Percentiles rank a stretch among this genome's conserved stretches.
phyloP scores from a whole-genome alignment of 257 asterid species.

The Rehmannia glutinosa region DNA sequence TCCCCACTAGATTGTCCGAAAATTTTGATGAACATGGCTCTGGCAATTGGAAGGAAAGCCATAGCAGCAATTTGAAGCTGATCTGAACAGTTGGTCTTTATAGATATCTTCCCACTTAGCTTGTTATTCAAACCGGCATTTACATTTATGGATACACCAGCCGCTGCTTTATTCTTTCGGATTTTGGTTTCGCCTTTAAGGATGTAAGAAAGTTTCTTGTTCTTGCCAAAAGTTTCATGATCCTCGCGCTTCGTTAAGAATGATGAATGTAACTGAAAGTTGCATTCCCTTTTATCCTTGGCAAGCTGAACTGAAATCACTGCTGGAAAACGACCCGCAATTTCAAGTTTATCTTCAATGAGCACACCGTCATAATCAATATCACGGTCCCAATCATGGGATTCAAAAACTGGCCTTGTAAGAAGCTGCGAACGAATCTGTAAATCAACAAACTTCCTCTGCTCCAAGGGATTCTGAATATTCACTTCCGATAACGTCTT shows the following conservation, averaged over 20 bases:
- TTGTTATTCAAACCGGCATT: slow-evolving; percentile 38
- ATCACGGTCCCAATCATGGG: not conserved
- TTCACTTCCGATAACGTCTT: slow-evolving; percentile 53
- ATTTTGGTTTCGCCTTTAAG: no score
- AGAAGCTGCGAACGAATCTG: not conserved
- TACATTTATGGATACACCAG: no score
- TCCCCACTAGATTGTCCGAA: slow-evolving; percentile 22
- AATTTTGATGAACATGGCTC: slow-evolving; percentile 26
- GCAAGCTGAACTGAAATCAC: slow-evolving; percentile 26
- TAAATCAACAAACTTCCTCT: slow-evolving; percentile 21
- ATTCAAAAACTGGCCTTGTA: not conserved
- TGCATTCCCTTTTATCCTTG: slow-evolving; percentile 35
- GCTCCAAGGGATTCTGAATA: slow-evolving; percentile 10
- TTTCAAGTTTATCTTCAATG: slow-evolving; percentile 26
- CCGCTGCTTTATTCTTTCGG: no score
- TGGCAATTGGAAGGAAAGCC: slow-evolving; percentile 45
- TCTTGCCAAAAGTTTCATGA: not conserved
- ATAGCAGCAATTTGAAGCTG: slow-evolving; percentile 45
- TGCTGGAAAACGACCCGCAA: slow-evolving; percentile 32
- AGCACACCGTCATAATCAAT: slow-evolving; percentile 13
- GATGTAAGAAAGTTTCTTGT: no score
- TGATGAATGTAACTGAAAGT: slow-evolving; percentile 30
- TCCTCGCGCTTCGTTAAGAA: slow-evolving; percentile 29
- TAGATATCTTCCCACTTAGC: slow-evolving; percentile 38
- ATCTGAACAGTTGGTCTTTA: slow-evolving; percentile 52